Percentiles rank a stretch among this genome's conserved stretches.
These are phyloP conservation scores for Mycena citricolor DNA, from an alignment of 1,284 basidiomycete genomes.

Conservation along the genomic window DNA sequence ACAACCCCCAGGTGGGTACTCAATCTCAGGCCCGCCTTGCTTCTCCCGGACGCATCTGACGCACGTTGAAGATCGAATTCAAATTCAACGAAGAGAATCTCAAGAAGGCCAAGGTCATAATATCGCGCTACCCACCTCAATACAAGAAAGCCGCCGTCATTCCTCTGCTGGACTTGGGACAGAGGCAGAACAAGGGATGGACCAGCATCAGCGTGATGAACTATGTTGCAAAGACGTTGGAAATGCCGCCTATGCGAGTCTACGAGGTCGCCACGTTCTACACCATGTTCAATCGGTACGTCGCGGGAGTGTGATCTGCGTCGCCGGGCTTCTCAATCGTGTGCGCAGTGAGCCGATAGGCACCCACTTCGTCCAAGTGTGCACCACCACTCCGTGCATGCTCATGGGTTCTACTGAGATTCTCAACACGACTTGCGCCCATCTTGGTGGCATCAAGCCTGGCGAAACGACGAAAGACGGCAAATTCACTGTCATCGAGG, in stretches of 20 bases:
- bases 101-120: constrained; percentile 86
- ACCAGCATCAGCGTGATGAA: constrained; percentile 99
- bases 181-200: constrained; percentile 98
- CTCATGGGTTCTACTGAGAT: constrained; percentile 91
- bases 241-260: constrained; percentile 97
- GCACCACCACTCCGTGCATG: constrained; percentile 99
- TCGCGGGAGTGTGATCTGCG: neutral
- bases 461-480: constrained; percentile 94
- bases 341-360: constrained; percentile 85
- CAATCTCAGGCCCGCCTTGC: neutral
- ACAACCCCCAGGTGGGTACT: constrained; percentile 75
- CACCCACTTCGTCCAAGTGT: constrained; percentile 94
- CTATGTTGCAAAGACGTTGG: constrained; percentile 88
- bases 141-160: constrained; percentile 99
- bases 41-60: neutral
- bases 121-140: constrained; percentile 91
- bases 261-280: constrained; percentile 99
- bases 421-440: constrained; percentile 80
- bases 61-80: constrained; percentile 75
- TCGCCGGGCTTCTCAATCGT: constrained; percentile 2
- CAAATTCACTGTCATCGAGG: constrained; percentile 97
- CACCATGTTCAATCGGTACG: constrained; percentile 96
- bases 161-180: constrained; percentile 93
- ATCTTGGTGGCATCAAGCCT: constrained; percentile 82
- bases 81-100: constrained; percentile 81